phyloP scores from a whole-genome alignment of 352 stramenopile species.

The Pythium periplocum region DNA sequence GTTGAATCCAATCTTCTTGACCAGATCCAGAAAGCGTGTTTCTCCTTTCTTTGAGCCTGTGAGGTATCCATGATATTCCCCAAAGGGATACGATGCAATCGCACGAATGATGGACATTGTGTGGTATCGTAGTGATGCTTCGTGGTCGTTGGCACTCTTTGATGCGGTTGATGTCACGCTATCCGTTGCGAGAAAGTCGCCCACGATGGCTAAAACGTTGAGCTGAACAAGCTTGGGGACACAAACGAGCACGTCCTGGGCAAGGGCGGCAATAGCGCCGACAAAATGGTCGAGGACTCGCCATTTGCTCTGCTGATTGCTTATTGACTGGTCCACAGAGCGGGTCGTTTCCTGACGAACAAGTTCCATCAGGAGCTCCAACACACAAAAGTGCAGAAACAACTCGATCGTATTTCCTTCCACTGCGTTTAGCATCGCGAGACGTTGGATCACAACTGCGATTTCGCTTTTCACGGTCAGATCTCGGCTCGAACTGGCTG shows the following conservation, averaged over 20 bases:
- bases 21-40: constrained; percentile 31
- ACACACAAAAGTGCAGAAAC: constrained; percentile 59
- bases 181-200: constrained; percentile 19
- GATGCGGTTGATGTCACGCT: no score
- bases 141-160: constrained; percentile 10
- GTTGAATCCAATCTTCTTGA: constrained; percentile 57
- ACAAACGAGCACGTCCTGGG: constrained; percentile 56
- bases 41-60: background rate
- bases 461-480: constrained; percentile 65
- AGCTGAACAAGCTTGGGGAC: constrained; percentile 44
- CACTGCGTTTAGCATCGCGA: constrained; percentile 47
- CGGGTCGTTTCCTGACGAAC: no score
- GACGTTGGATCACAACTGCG: constrained; percentile 36
- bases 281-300: constrained; percentile 42
- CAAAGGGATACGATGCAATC: constrained; percentile 59
- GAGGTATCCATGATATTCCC: constrained; percentile 38
- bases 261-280: constrained; percentile 47
- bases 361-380: constrained; percentile 30
- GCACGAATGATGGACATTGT: constrained; percentile 39
- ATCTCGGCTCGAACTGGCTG: constrained; percentile 16
- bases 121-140: constrained; percentile 40
- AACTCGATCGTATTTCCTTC: constrained; percentile 68
- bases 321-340: no score
- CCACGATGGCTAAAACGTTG: constrained; percentile 32
- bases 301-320: constrained; percentile 18